These are phyloP conservation scores for Cryptosporidium bovis DNA, from an alignment of 169 alveolate species.

Conservation along the genomic window DNA sequence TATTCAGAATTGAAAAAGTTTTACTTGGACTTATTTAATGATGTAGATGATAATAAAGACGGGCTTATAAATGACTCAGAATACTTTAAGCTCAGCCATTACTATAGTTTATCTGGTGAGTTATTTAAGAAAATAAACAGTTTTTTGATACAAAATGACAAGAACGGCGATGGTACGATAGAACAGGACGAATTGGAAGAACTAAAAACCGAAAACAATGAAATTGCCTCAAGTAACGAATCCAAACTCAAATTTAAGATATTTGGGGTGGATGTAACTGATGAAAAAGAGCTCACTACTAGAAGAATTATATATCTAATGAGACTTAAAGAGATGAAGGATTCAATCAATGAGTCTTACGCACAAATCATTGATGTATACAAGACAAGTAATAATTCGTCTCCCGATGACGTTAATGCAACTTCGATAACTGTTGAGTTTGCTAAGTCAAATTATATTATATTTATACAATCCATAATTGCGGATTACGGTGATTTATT, in stretches of 20 bases:
- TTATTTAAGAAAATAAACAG: constrained; percentile 23
- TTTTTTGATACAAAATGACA: constrained; percentile 39
- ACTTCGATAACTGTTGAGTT: constrained; percentile 40
- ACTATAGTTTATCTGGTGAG: constrained; percentile 48
- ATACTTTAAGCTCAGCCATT: constrained; percentile 17
- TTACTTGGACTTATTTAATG: constrained; percentile 15
- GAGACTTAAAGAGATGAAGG: constrained; percentile 36
- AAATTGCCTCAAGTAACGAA: background rate
- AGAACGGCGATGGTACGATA: constrained; percentile 46
- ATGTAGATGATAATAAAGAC: constrained; percentile 43
- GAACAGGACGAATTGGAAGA: constrained; percentile 37
- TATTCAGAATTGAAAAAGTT: constrained; percentile 20
- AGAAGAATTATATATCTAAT: constrained; percentile 18
- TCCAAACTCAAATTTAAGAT: background rate
- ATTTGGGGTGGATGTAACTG: constrained; percentile 29
- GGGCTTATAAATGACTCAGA: constrained; percentile 12
- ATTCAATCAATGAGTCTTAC: constrained; percentile 42
- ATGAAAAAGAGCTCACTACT: constrained; percentile 12
- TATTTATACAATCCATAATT: constrained; percentile 48
- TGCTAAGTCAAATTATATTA: constrained; percentile 25
- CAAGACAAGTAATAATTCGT: constrained; percentile 34
- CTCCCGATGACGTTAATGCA: background rate
- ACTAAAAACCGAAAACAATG: constrained; percentile 24
- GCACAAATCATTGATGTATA: constrained; percentile 41
- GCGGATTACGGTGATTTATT: constrained; percentile 67